Conservation (phyloP, 2,329 filamentous ascomycete genomes). For the Graphium sp. region DNA sequence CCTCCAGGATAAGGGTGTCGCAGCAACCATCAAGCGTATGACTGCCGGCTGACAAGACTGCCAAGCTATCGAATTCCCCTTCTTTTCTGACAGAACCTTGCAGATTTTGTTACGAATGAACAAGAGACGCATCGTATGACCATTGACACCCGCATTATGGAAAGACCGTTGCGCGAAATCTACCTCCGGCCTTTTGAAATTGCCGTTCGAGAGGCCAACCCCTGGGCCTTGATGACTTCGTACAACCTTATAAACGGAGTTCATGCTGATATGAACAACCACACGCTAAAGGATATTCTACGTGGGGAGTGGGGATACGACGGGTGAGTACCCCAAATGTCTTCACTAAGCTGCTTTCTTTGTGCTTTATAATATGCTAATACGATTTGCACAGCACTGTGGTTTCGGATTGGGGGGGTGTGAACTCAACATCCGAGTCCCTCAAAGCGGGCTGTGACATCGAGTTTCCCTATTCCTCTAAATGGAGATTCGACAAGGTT, state of each 20-base stretch:
- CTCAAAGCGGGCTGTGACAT: conserved; percentile 38
- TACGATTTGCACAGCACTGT: conserved; percentile 23
- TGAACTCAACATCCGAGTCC: conserved; percentile 37
- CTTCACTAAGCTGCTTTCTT: background rate
- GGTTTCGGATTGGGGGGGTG: conserved; percentile 41
- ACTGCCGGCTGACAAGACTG: conserved; percentile 1
- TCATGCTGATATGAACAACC: conserved; percentile 38
- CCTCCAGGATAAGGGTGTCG: conserved; percentile 55
- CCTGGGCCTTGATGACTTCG: conserved; percentile 53
- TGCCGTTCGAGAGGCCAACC: conserved; percentile 49
- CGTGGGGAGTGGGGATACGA: conserved; percentile 47
- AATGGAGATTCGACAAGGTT: conserved; percentile 40
- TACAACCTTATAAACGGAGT: conserved; percentile 52
- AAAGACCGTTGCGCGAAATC: conserved; percentile 49
- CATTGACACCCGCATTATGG: conserved; percentile 45
- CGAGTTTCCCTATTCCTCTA: conserved; percentile 38
- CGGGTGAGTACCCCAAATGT: conserved; percentile 20
- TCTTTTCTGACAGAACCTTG: conserved; percentile 1
- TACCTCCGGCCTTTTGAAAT: conserved; percentile 66
- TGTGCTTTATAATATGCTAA: too few species aligned
- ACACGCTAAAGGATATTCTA: conserved; percentile 38
- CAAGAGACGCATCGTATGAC: conserved; percentile 52
- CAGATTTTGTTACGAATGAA: conserved; percentile 55
- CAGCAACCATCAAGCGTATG: conserved; percentile 62
- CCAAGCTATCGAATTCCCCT: background rate